Percentiles rank a stretch among this genome's conserved stretches.
phyloP scores from a whole-genome alignment of 139 green algal species.

The Mesotaenium endlicherianum region DNA sequence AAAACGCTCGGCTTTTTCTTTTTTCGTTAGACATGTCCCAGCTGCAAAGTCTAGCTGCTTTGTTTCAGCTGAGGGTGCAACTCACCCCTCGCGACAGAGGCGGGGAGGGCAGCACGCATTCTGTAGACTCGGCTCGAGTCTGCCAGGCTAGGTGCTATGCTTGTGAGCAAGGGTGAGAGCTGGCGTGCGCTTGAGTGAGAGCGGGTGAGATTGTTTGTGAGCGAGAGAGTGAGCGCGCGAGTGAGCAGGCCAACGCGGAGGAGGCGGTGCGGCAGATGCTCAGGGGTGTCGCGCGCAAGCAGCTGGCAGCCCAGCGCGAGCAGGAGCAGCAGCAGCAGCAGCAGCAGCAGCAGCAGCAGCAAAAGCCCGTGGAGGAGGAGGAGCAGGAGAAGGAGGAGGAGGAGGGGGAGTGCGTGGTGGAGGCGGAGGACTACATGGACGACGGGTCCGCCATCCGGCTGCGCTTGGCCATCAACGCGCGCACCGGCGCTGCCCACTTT shows the following conservation, averaged over 20 bases:
- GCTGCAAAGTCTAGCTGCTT: too few species aligned
- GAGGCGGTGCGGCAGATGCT: constrained; percentile 39
- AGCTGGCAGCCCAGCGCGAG: not conserved
- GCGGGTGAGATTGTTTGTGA: too few species aligned
- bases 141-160: too few species aligned
- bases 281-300: constrained; percentile 3
- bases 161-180: too few species aligned
- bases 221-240: too few species aligned
- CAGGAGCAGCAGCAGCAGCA: not conserved
- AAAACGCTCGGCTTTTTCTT: too few species aligned
- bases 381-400: constrained; percentile 94
- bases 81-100: too few species aligned
- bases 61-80: too few species aligned
- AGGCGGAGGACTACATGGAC: constrained; percentile 86
- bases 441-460: constrained; percentile 82
- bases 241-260: constrained; percentile 48
- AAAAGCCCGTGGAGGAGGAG: constrained; percentile 56
- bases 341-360: constrained; percentile 18
- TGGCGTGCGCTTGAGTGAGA: too few species aligned
- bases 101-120: too few species aligned
- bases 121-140: too few species aligned
- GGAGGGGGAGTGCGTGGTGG: constrained; percentile 54
- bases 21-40: too few species aligned
- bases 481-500: constrained; percentile 71
- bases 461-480: constrained; percentile 80